A percentile compares a stretch with the other conserved stretches of the same genome.
Conservation (phyloP, 2,329 filamentous ascomycete genomes). For the Penicillium brevicompactum region DNA sequence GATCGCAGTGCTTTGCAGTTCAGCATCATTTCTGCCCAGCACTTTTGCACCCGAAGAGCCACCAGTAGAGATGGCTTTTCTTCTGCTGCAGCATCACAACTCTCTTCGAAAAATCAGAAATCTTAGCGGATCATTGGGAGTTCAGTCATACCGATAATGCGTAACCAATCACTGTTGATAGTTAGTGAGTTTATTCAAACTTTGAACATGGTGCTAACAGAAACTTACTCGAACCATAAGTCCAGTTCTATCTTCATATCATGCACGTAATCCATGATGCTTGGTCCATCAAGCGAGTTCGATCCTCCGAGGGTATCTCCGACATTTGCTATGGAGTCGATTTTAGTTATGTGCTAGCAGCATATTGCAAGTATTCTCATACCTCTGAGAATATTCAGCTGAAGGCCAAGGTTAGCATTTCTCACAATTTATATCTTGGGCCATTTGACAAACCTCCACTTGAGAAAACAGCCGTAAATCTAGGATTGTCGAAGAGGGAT, state of each 20-base stretch:
- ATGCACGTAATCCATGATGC: slow-evolving; percentile 45
- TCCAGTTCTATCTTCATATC: slow-evolving; percentile 53
- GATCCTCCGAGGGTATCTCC: slow-evolving; percentile 37
- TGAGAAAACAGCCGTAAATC: slow-evolving; percentile 58
- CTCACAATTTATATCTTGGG: not conserved
- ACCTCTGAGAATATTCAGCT: slow-evolving; percentile 49
- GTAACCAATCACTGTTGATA: slow-evolving; percentile 35
- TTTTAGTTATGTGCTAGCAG: not conserved
- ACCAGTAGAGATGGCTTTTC: slow-evolving; percentile 45
- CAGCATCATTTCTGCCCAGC: slow-evolving; percentile 57
- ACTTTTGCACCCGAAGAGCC: slow-evolving; percentile 55
- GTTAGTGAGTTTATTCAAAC: slow-evolving; percentile 3
- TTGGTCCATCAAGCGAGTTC: slow-evolving; percentile 32
- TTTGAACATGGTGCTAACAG: not conserved
- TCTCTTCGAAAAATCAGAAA: slow-evolving; percentile 22
- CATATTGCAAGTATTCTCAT: not conserved
- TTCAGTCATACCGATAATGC: slow-evolving; percentile 34
- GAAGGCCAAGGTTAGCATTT: slow-evolving; percentile 8
- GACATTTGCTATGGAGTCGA: slow-evolving; percentile 32
- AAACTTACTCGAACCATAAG: slow-evolving; percentile 50
- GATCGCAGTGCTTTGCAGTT: slow-evolving; percentile 54
- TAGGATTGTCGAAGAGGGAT: slow-evolving; percentile 47
- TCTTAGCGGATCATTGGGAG: no score
- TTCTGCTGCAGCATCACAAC: slow-evolving; percentile 27
- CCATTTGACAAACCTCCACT: slow-evolving; percentile 41